Percentiles rank a stretch among this genome's conserved stretches.
Conservation (phyloP, 2,329 filamentous ascomycete genomes). For the Aspergillus puulaauensis region DNA sequence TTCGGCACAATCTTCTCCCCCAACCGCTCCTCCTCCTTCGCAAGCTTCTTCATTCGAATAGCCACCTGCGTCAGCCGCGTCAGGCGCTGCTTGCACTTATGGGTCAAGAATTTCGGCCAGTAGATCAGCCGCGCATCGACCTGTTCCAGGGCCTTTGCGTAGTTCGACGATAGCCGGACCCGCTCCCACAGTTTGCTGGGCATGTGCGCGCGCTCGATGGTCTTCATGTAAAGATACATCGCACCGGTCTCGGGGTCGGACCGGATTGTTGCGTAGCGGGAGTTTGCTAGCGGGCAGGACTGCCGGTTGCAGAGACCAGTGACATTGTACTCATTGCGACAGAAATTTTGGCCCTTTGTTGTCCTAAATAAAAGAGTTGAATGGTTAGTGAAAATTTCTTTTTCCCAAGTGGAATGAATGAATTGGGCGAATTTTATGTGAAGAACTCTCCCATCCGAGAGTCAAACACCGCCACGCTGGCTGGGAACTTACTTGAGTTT, state of each 20-base stretch:
- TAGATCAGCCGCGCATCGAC: constrained; percentile 85
- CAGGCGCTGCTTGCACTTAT: constrained; percentile 95
- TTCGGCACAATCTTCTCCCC: constrained; percentile 87
- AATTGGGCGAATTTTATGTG: background rate
- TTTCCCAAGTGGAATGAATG: background rate
- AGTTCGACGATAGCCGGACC: constrained; percentile 86
- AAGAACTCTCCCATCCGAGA: background rate
- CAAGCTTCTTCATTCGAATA: constrained; percentile 72
- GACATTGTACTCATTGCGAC: constrained; percentile 90
- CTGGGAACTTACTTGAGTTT: constrained; percentile 72
- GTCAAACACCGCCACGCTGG: background rate
- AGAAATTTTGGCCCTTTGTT: constrained; percentile 87
- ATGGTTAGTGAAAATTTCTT: background rate
- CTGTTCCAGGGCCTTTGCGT: constrained; percentile 82
- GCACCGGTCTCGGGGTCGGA: constrained; percentile 75
- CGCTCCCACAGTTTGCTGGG: constrained; percentile 93
- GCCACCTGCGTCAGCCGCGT: constrained; percentile 90
- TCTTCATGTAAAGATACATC: constrained; percentile 97
- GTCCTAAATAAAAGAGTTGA: constrained; percentile 52
- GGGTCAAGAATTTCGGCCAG: constrained; percentile 89
- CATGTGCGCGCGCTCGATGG: constrained; percentile 81
- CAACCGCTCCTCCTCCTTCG: constrained; percentile 83
- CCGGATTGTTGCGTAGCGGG: constrained; percentile 87
- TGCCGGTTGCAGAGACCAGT: constrained; percentile 81
- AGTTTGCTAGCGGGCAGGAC: constrained; percentile 87